Conservation (phyloP, 2,329 filamentous ascomycete species). For the Pseudogymnoascus sp. region DNA sequence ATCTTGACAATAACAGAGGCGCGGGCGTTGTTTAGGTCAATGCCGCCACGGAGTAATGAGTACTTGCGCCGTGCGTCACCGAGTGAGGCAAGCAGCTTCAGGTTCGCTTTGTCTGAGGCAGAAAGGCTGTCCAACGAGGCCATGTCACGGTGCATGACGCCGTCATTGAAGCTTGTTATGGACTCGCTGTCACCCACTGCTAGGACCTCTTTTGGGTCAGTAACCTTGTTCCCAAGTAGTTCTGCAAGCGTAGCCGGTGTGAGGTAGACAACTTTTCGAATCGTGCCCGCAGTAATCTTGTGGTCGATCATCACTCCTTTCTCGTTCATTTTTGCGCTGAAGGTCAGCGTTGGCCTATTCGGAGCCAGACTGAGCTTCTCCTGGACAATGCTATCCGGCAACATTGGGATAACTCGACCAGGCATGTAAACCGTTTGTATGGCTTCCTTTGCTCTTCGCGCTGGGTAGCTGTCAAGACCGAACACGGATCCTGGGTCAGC, state of each 20-base stretch:
- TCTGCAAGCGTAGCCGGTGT: slow-evolving; percentile 44
- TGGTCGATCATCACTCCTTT: slow-evolving; percentile 47
- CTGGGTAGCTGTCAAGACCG: slow-evolving; percentile 48
- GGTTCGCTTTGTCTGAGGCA: slow-evolving; percentile 36
- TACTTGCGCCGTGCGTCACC: slow-evolving; percentile 36
- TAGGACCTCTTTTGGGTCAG: neutral
- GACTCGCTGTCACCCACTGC: neutral
- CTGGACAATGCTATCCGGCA: slow-evolving; percentile 44
- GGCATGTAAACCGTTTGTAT: slow-evolving; percentile 54
- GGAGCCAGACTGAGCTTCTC: slow-evolving; percentile 47
- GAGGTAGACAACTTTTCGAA: slow-evolving; percentile 52
- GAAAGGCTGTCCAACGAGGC: slow-evolving; percentile 33
- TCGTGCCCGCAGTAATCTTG: slow-evolving; percentile 45
- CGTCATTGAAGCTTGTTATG: neutral
- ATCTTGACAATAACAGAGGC: slow-evolving; percentile 40
- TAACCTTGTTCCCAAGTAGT: slow-evolving; percentile 16
- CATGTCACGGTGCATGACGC: slow-evolving; percentile 1
- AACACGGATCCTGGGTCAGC: slow-evolving; percentile 73
- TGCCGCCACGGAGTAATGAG: slow-evolving; percentile 40
- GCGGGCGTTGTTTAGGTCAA: slow-evolving; percentile 40
- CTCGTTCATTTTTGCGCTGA: slow-evolving; percentile 51
- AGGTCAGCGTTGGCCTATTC: slow-evolving; percentile 49
- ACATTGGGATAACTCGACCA: slow-evolving; percentile 52
- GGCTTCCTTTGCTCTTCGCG: slow-evolving; percentile 54
- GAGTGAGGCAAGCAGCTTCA: slow-evolving; percentile 42